A percentile compares a stretch with the other conserved stretches of the same genome.
Conservation (phyloP, 768 basidiomycete species). For the Amanita jacksonii region DNA sequence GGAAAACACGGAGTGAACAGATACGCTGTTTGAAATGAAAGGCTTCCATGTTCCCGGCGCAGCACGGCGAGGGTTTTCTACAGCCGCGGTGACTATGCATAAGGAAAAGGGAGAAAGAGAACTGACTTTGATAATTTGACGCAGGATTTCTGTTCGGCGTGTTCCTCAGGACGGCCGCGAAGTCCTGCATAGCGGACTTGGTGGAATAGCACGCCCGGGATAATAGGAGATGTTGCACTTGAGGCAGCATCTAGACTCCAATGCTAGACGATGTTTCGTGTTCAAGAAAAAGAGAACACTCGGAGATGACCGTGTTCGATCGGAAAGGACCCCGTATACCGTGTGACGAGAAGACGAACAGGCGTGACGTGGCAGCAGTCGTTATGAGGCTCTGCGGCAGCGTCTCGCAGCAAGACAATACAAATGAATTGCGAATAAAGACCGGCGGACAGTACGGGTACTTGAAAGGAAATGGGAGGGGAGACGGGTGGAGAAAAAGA, state of each 20-base stretch:
- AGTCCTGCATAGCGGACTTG: neutral
- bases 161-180: neutral
- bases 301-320: constrained; percentile 9
- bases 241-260: neutral
- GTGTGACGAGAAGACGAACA: constrained; percentile 12
- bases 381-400: no score
- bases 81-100: neutral
- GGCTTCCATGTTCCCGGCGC: constrained; percentile 3
- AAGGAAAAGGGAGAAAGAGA: neutral
- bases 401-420: no score
- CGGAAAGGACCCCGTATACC: constrained; percentile 16
- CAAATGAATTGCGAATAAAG: no score
- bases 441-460: no score
- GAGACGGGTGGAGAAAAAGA: neutral
- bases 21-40: constrained; percentile 3
- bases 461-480: no score
- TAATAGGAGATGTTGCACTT: constrained; percentile 5
- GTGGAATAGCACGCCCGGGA: constrained; percentile 13
- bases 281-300: neutral
- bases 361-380: no score
- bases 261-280: no score
- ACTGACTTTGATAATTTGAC: neutral
- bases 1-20: neutral
- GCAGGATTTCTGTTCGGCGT: neutral
- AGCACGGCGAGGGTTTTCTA: neutral